Evolutionary conservation across 2,329 filamentous ascomycete genomes (phyloP).

Genomic region (Fusarium nanum): DNA sequence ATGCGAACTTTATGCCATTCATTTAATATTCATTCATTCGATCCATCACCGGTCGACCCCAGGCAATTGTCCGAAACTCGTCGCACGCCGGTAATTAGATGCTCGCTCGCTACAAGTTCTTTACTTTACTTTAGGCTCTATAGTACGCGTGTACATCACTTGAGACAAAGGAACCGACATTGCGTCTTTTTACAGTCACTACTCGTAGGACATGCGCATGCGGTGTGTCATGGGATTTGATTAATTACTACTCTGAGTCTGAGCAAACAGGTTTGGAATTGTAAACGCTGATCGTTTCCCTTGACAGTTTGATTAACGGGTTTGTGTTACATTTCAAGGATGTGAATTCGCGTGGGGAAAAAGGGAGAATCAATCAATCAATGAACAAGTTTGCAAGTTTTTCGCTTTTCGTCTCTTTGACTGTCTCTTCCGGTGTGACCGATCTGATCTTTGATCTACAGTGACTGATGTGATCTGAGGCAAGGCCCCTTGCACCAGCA

Average conservation of each 20-base stretch:
- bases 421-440: slow-evolving; percentile 1
- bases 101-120: not conserved
- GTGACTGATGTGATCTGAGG: slow-evolving; percentile 17
- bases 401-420: not conserved
- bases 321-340: slow-evolving; percentile 24
- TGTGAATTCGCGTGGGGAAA: not conserved
- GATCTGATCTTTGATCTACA: slow-evolving; percentile 28
- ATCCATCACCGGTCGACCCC: not conserved
- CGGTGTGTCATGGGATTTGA: slow-evolving; percentile 3
- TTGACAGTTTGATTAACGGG: slow-evolving; percentile 1
- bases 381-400: slow-evolving; percentile 9
- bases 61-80: slow-evolving; percentile 11
- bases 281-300: slow-evolving; percentile 7
- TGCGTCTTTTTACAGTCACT: not conserved
- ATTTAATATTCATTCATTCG: not conserved
- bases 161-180: slow-evolving; percentile 2
- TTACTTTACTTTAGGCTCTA: not conserved
- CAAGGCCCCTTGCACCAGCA: slow-evolving; percentile 3
- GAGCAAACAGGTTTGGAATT: slow-evolving; percentile 17
- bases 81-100: slow-evolving; percentile 21
- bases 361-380: not conserved
- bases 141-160: not conserved
- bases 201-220: not conserved
- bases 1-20: slow-evolving; percentile 3
- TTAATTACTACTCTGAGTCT: not conserved